phyloP scores from a whole-genome alignment of 2,329 filamentous ascomycete species.

The Lachnellula willkommii region DNA sequence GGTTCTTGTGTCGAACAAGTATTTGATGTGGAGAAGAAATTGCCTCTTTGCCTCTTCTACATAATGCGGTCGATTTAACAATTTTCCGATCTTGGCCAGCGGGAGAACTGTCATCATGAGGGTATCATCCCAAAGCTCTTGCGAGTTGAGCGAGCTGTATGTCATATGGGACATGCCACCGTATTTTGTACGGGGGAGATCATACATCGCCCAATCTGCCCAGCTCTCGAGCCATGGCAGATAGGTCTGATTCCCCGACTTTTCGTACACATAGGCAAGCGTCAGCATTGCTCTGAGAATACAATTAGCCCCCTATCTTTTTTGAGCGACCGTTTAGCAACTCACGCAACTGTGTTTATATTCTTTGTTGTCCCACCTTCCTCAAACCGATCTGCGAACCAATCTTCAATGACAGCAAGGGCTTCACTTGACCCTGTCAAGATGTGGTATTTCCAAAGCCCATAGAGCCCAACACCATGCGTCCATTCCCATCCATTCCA shows the following conservation, averaged over 20 bases:
- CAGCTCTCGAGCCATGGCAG: conserved; percentile 73
- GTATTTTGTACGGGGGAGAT: conserved; percentile 63
- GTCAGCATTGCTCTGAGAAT: conserved; percentile 56
- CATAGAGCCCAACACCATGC: conserved; percentile 73
- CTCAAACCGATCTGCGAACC: conserved; percentile 61
- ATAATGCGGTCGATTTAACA: conserved; percentile 66
- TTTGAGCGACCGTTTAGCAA: neutral
- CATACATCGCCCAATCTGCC: conserved; percentile 78
- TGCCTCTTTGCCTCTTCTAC: conserved; percentile 72
- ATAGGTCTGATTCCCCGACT: conserved; percentile 62
- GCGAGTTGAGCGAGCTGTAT: conserved; percentile 51
- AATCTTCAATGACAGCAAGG: conserved; percentile 63
- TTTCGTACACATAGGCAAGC: conserved; percentile 72
- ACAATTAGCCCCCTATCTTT: too few relatives aligned
- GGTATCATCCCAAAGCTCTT: conserved; percentile 81
- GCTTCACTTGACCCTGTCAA: conserved; percentile 58
- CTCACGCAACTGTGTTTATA: conserved; percentile 71
- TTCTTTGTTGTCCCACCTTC: conserved; percentile 65
- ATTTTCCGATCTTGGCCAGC: conserved; percentile 63
- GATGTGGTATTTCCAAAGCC: conserved; percentile 76
- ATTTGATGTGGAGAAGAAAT: conserved; percentile 73
- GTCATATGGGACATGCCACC: conserved; percentile 41
- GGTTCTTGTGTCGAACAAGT: conserved; percentile 65
- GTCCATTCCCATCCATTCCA: conserved; percentile 85
- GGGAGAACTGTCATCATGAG: conserved; percentile 85